These are phyloP conservation scores for Lentinula aciculospora DNA, from an alignment of 768 basidiomycete genomes.

Conservation along the genomic window DNA sequence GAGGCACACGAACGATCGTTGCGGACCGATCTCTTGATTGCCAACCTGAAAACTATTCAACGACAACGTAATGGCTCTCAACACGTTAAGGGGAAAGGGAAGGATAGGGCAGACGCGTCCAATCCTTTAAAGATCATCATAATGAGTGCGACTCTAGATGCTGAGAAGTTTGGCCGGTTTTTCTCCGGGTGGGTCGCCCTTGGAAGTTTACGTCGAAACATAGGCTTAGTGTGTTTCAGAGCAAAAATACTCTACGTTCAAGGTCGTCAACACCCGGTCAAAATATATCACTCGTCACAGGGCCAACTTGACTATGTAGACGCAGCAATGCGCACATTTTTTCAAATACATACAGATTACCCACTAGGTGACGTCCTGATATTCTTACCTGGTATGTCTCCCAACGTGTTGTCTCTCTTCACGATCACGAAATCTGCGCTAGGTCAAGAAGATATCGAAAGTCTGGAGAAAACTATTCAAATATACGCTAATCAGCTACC, in stretches of 20 bases:
- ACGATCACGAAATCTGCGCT: background rate
- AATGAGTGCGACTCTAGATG: constrained; percentile 98
- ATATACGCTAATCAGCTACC: constrained; percentile 68
- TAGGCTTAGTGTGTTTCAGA: constrained; percentile 30
- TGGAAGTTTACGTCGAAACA: background rate
- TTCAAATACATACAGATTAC: constrained; percentile 82
- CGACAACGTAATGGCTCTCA: constrained; percentile 46
- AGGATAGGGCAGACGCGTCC: constrained; percentile 25
- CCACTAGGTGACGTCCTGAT: constrained; percentile 87
- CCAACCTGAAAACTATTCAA: constrained; percentile 83
- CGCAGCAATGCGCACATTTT: constrained; percentile 87
- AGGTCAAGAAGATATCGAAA: constrained; percentile 98
- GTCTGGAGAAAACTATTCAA: constrained; percentile 68
- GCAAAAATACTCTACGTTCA: constrained; percentile 87
- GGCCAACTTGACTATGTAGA: constrained; percentile 84
- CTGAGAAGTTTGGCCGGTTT: constrained; percentile 88
- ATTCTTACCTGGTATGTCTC: constrained; percentile 72
- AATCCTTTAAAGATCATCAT: constrained; percentile 87
- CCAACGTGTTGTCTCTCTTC: background rate
- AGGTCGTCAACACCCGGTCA: constrained; percentile 90
- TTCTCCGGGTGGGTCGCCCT: constrained; percentile 55
- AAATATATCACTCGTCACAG: constrained; percentile 70
- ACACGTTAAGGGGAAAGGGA: constrained; percentile 38
- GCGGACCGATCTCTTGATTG: constrained; percentile 89
- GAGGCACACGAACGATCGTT: constrained; percentile 97